phyloP scores from a whole-genome alignment of 305 asterid genomes.

The Petunia hybrid region DNA sequence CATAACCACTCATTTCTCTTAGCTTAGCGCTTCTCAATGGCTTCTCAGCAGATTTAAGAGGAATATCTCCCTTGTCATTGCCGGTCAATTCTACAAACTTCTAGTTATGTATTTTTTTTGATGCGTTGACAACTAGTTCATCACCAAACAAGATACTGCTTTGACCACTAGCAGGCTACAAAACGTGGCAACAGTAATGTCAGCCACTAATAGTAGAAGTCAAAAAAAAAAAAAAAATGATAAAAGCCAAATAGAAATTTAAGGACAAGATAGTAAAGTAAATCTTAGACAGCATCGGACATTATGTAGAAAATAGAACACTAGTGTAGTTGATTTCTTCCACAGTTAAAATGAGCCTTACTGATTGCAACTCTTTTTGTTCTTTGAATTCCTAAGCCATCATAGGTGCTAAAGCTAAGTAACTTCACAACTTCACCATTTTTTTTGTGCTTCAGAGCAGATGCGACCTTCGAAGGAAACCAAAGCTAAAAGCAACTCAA shows the following conservation, averaged over 20 bases:
- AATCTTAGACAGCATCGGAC: slow-evolving; percentile 24
- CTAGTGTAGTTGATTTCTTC: slow-evolving; percentile 8
- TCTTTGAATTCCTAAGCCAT: slow-evolving; percentile 22
- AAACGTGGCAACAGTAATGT: neutral
- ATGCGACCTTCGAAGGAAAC: slow-evolving; percentile 63
- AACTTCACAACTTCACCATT: neutral
- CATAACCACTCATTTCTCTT: slow-evolving; percentile 82
- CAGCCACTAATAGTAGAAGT: neutral
- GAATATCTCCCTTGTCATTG: slow-evolving; percentile 72
- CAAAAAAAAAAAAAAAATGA: neutral
- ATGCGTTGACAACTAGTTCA: slow-evolving; percentile 63
- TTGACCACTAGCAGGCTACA: slow-evolving; percentile 94
- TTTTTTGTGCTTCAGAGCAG: neutral
- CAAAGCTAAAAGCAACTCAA: slow-evolving; percentile 50
- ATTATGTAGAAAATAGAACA: slow-evolving; percentile 11
- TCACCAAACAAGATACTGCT: slow-evolving; percentile 84
- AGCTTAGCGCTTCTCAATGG: slow-evolving; percentile 79
- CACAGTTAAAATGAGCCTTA: neutral
- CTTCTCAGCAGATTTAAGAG: slow-evolving; percentile 79
- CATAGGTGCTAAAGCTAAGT: neutral
- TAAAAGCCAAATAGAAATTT: neutral
- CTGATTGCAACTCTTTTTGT: slow-evolving; percentile 1
- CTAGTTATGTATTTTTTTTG: slow-evolving; percentile 77
- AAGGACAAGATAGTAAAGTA: neutral
- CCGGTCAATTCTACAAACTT: slow-evolving; percentile 89